These are phyloP conservation scores for Lactarius quietus DNA, from an alignment of 768 basidiomycete genomes.

Conservation along the genomic window DNA sequence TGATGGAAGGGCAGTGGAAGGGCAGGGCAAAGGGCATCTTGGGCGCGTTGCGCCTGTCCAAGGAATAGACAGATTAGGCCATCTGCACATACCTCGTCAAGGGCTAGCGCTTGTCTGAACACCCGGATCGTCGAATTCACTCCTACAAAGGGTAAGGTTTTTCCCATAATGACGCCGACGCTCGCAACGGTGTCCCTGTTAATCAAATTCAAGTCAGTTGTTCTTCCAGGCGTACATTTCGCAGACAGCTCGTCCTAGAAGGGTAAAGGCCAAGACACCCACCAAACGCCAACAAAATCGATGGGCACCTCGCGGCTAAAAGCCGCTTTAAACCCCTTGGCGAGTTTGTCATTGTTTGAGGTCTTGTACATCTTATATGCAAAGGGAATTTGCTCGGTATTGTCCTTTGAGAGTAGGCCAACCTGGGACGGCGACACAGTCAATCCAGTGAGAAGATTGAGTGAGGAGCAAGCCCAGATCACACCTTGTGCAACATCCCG, in stretches of 20 bases:
- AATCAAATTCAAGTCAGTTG: background rate
- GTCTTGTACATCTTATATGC: constrained; percentile 71
- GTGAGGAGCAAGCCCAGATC: background rate
- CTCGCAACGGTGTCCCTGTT: constrained; percentile 76
- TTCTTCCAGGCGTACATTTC: background rate
- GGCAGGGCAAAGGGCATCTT: no score
- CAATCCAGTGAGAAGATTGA: background rate
- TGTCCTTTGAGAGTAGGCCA: constrained; percentile 66
- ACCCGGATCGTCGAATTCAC: constrained; percentile 60
- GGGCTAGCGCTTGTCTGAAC: constrained; percentile 73
- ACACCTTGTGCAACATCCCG: constrained; percentile 62
- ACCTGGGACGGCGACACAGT: constrained; percentile 40
- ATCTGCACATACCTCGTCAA: constrained; percentile 59
- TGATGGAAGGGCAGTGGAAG: no score
- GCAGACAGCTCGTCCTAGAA: background rate
- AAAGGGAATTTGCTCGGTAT: constrained; percentile 64
- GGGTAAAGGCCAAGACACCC: constrained; percentile 20
- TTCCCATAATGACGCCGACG: constrained; percentile 60
- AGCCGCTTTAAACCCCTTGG: constrained; percentile 66
- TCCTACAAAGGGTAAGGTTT: constrained; percentile 63
- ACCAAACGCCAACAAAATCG: constrained; percentile 84
- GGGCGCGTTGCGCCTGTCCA: background rate
- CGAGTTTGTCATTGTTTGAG: constrained; percentile 45
- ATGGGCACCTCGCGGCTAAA: constrained; percentile 65
- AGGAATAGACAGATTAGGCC: background rate